Evolutionary conservation across 306 rosid genomes (phyloP).

Genomic region (Luffa acutangula): DNA sequence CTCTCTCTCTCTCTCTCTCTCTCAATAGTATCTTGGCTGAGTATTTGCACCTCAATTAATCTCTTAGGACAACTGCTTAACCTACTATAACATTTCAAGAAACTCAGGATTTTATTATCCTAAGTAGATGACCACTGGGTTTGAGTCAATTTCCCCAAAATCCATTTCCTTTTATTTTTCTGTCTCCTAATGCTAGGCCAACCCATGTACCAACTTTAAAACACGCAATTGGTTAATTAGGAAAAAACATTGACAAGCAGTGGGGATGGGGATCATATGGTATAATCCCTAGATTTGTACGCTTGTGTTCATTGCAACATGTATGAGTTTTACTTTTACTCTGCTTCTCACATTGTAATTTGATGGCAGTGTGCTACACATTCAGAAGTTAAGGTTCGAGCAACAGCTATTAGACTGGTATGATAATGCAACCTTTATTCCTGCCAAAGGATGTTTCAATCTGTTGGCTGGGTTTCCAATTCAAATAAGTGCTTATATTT

Average conservation of each 20-base stretch:
- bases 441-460: neutral
- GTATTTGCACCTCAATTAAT: neutral
- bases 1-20: neutral
- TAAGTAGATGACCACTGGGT: neutral
- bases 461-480: constrained; percentile 11
- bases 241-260: neutral
- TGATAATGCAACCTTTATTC: constrained; percentile 7
- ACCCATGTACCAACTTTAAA: neutral
- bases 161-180: neutral
- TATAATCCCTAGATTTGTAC: neutral
- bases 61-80: neutral
- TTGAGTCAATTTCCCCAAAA: neutral
- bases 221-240: neutral
- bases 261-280: neutral
- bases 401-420: constrained; percentile 98
- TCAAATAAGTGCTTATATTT: neutral
- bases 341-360: neutral
- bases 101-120: neutral
- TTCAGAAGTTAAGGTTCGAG: constrained; percentile 86
- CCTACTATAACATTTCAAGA: neutral
- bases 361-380: constrained; percentile 84
- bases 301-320: neutral
- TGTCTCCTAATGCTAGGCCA: neutral
- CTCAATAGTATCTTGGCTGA: neutral
- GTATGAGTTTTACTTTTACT: no score